Evolutionary conservation across 164 flowering plant species (phyloP).

Genomic region (Warburgia ugandensis): DNA sequence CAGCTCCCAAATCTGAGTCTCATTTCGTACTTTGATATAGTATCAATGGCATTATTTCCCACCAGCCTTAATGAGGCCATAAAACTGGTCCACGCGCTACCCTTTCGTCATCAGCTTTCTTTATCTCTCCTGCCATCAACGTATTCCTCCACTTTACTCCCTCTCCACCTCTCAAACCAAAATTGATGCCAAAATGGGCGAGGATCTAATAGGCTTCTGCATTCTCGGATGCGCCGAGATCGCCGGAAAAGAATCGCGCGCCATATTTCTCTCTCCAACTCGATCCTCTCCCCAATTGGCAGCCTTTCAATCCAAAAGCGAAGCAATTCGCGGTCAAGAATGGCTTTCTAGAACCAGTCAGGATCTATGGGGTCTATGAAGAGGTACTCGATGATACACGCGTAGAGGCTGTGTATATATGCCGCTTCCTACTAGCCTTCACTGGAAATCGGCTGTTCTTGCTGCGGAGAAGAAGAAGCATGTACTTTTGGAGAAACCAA

Average conservation of each 20-base stretch:
- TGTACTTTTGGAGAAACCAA: slow-evolving; percentile 32
- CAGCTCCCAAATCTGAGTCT: too few relatives aligned
- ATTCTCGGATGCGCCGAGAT: slow-evolving; percentile 31
- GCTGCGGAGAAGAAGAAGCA: slow-evolving; percentile 36
- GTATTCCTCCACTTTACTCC: too few relatives aligned
- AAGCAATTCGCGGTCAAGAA: slow-evolving; percentile 17
- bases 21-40: too few relatives aligned
- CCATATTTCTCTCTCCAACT: slow-evolving; percentile 20
- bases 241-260: slow-evolving; percentile 24
- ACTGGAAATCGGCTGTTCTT: slow-evolving; percentile 25
- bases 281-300: slow-evolving; percentile 24
- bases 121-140: too few relatives aligned
- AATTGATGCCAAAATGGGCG: slow-evolving; percentile 15
- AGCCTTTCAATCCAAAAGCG: slow-evolving; percentile 30
- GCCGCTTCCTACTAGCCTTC: slow-evolving; percentile 34
- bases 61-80: too few relatives aligned
- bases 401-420: slow-evolving; percentile 33
- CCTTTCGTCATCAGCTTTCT: too few relatives aligned
- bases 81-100: too few relatives aligned
- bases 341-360: slow-evolving; percentile 6
- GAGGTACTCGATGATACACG: slow-evolving; percentile 21
- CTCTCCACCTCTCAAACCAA: too few relatives aligned
- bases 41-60: too few relatives aligned
- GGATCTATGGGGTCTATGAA: slow-evolving; percentile 26
- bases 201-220: slow-evolving; percentile 16